phyloP scores from a whole-genome alignment of 2,329 filamentous ascomycete genomes.

The Pyrenochaeta sp. region DNA sequence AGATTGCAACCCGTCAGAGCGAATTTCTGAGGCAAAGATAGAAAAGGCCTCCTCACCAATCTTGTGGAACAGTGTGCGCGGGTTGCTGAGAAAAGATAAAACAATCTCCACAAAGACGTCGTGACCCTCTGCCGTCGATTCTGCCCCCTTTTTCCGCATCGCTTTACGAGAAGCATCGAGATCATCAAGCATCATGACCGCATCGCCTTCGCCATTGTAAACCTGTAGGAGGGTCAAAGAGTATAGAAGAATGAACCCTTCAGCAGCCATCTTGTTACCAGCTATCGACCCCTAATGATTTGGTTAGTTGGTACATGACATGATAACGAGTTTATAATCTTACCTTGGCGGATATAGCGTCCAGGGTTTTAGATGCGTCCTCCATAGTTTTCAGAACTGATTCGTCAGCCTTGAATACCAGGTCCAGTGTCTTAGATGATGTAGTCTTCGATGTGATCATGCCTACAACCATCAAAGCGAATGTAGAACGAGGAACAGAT shows the following conservation, averaged over 20 bases:
- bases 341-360: conserved; percentile 39
- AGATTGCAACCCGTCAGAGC: conserved; percentile 73
- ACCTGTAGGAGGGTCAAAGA: conserved; percentile 86
- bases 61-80: conserved; percentile 83
- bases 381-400: conserved; percentile 51
- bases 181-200: conserved; percentile 82
- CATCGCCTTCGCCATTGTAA: conserved; percentile 88
- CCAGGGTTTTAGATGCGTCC: conserved; percentile 42
- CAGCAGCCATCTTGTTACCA: conserved; percentile 52
- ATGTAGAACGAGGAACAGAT: conserved; percentile 29
- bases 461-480: conserved; percentile 38
- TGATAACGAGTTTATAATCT: background rate
- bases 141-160: conserved; percentile 55
- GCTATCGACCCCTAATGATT: conserved; percentile 24
- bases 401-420: conserved; percentile 60
- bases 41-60: conserved; percentile 89
- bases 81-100: conserved; percentile 86
- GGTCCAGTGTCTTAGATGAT: conserved; percentile 47
- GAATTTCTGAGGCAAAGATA: conserved; percentile 79
- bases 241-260: conserved; percentile 81
- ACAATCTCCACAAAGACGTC: conserved; percentile 79
- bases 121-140: conserved; percentile 31
- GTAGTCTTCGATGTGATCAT: conserved; percentile 36
- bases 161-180: conserved; percentile 77
- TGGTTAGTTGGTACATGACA: conserved; percentile 10